Percentiles rank a stretch among this genome's conserved stretches.
phyloP scores from a whole-genome alignment of 2,329 filamentous ascomycete species.

The Akanthomyces uredinophilus region DNA sequence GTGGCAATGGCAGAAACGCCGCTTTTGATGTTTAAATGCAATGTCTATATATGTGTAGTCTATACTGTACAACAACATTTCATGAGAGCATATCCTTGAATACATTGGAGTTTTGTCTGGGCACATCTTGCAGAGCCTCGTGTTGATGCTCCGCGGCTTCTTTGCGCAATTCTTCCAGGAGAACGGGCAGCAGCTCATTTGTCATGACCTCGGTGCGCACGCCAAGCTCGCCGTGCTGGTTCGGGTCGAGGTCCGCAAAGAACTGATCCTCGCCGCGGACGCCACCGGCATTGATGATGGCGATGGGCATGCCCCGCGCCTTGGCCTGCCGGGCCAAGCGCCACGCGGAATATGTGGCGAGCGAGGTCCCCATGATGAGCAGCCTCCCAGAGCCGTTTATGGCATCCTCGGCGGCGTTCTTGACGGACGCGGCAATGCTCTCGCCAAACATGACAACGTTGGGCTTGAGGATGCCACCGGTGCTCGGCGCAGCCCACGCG shows the following conservation, averaged over 20 bases:
- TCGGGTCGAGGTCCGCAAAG: constrained; percentile 51
- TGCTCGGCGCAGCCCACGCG: constrained; percentile 63
- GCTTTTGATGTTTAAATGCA: constrained; percentile 11
- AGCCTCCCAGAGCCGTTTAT: constrained; percentile 72
- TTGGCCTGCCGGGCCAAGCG: constrained; percentile 77
- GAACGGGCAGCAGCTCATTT: constrained; percentile 50
- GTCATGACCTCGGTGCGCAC: constrained; percentile 55
- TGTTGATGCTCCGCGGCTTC: constrained; percentile 15
- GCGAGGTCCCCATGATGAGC: constrained; percentile 78
- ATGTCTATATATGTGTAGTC: constrained; percentile 15
- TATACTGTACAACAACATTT: constrained; percentile 21
- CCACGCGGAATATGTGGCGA: constrained; percentile 96
- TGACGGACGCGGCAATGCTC: constrained; percentile 66
- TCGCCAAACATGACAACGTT: constrained; percentile 97
- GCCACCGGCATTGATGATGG: constrained; percentile 81
- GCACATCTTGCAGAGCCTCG: background rate
- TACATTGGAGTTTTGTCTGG: constrained; percentile 26
- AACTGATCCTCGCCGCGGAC: constrained; percentile 73
- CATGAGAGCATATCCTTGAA: constrained; percentile 60
- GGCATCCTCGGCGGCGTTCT: constrained; percentile 69
- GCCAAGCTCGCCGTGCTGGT: constrained; percentile 45
- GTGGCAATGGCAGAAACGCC: background rate
- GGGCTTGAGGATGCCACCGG: constrained; percentile 81
- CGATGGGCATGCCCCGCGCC: constrained; percentile 78
- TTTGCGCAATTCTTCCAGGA: constrained; percentile 47